Conservation (phyloP, 768 basidiomycete genomes). For the Boletus barrowsii region DNA sequence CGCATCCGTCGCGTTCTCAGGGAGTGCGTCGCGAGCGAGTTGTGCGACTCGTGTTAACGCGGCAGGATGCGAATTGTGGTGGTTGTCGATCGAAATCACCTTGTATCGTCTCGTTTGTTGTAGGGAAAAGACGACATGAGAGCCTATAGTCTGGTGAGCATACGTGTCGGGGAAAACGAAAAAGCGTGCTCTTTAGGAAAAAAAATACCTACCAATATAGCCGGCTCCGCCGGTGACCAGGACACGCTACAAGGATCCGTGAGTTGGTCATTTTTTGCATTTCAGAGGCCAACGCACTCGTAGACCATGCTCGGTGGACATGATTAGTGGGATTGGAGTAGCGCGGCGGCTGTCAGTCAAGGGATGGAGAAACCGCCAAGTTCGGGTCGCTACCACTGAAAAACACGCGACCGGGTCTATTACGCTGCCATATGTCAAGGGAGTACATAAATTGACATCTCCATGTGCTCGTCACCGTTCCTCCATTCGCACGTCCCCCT, state of each 20-base stretch:
- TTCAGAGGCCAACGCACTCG: slow-evolving; percentile 40
- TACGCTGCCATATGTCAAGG: no score
- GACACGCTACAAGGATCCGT: slow-evolving; percentile 44
- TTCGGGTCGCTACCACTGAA: slow-evolving; percentile 2
- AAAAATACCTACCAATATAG: slow-evolving; percentile 67
- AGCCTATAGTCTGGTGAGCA: slow-evolving; percentile 50
- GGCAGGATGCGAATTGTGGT: slow-evolving; percentile 83
- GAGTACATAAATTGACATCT: neutral
- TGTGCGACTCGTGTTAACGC: slow-evolving; percentile 75
- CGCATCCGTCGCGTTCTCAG: slow-evolving; percentile 56
- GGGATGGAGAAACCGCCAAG: neutral
- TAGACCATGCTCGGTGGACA: slow-evolving; percentile 36
- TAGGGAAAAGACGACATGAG: slow-evolving; percentile 86
- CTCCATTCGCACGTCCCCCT: slow-evolving; percentile 53
- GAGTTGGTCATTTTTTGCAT: slow-evolving; percentile 2
- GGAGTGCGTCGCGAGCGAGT: slow-evolving; percentile 74
- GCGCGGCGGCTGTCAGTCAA: neutral
- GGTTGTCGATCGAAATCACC: slow-evolving; percentile 93
- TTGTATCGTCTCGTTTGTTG: slow-evolving; percentile 87
- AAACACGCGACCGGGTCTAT: slow-evolving; percentile 12
- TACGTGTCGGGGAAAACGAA: neutral
- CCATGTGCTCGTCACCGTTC: slow-evolving; percentile 23
- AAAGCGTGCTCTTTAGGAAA: neutral
- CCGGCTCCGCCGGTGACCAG: slow-evolving; percentile 82
- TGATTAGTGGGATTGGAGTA: slow-evolving; percentile 10